Conservation (phyloP, 1,284 basidiomycete species). For the Retiboletus fuscus region DNA sequence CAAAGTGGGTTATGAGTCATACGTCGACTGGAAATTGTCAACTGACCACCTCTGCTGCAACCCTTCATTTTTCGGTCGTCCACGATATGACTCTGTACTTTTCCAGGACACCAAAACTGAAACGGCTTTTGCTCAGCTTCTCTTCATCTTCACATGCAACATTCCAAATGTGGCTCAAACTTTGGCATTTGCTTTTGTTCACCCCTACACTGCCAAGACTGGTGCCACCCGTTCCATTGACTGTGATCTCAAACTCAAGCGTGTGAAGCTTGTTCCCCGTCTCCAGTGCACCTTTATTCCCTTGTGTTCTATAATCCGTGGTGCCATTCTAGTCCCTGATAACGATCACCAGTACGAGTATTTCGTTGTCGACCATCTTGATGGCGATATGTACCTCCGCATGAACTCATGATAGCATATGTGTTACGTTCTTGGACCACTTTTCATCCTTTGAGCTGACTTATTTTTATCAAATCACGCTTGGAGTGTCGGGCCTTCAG, state of each 20-base stretch:
- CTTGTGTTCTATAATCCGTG: not conserved
- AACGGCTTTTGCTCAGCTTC: not conserved
- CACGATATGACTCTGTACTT: not conserved
- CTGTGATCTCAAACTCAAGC: not conserved
- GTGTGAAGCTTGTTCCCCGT: not conserved
- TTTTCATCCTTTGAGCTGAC: too few species aligned
- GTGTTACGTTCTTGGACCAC: too few species aligned
- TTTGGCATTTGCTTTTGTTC: not conserved
- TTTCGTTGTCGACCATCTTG: not conserved
- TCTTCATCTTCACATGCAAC: not conserved
- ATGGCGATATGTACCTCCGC: not conserved
- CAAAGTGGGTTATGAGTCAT: not conserved
- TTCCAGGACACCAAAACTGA: not conserved
- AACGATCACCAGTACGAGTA: not conserved
- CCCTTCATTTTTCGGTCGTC: not conserved
- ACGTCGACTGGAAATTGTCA: not conserved
- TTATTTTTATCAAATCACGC: too few species aligned
- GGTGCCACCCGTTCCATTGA: not conserved
- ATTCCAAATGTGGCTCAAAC: not conserved
- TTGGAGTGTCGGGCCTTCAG: too few species aligned
- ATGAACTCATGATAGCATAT: not conserved
- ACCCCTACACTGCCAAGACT: not conserved
- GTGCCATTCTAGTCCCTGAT: not conserved
- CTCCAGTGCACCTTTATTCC: not conserved
- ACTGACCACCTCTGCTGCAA: not conserved